Evolutionary conservation across 2,329 filamentous ascomycete genomes (phyloP).

Genomic region (Alternaria triticina): DNA sequence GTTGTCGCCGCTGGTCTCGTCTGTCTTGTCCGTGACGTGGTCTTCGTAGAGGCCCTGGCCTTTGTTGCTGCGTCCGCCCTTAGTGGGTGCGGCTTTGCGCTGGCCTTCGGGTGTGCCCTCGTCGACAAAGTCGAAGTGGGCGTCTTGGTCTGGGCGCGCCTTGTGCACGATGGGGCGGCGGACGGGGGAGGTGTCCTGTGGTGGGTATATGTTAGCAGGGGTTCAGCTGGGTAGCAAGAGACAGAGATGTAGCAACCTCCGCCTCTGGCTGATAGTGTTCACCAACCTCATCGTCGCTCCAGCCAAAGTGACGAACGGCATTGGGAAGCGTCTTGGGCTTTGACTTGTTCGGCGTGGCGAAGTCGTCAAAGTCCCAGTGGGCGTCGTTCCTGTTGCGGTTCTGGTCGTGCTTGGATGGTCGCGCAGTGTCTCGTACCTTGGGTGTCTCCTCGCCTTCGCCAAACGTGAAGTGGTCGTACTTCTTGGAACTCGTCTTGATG

Average conservation of each 20-base stretch:
- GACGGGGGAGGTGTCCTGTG: conserved; percentile 64
- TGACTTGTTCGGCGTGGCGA: conserved; percentile 80
- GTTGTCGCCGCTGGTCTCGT: conserved; percentile 56
- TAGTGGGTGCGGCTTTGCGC: conserved; percentile 45
- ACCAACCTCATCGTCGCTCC: conserved; percentile 71
- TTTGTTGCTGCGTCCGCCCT: conserved; percentile 66
- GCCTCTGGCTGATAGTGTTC: conserved; percentile 22
- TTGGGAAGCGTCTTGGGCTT: conserved; percentile 68
- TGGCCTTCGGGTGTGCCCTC: conserved; percentile 67
- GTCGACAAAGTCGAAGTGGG: conserved; percentile 85
- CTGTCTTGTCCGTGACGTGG: conserved; percentile 64
- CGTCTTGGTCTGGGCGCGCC: conserved; percentile 77
- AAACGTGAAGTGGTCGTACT: conserved; percentile 87
- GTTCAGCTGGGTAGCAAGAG: not conserved
- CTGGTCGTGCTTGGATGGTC: conserved; percentile 53
- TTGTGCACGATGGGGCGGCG: conserved; percentile 66
- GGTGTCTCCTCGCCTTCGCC: conserved; percentile 62
- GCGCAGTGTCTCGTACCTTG: conserved; percentile 56
- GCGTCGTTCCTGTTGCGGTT: conserved; percentile 11
- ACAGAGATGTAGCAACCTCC: conserved; percentile 14
- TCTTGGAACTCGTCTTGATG: conserved; percentile 74
- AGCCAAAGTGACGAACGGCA: conserved; percentile 76
- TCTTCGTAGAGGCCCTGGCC: conserved; percentile 78
- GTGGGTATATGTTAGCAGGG: conserved; percentile 24
- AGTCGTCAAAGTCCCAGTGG: conserved; percentile 90